Conservation (phyloP, 192 early-diverging fungal species). For the Coemansia sp. region DNA sequence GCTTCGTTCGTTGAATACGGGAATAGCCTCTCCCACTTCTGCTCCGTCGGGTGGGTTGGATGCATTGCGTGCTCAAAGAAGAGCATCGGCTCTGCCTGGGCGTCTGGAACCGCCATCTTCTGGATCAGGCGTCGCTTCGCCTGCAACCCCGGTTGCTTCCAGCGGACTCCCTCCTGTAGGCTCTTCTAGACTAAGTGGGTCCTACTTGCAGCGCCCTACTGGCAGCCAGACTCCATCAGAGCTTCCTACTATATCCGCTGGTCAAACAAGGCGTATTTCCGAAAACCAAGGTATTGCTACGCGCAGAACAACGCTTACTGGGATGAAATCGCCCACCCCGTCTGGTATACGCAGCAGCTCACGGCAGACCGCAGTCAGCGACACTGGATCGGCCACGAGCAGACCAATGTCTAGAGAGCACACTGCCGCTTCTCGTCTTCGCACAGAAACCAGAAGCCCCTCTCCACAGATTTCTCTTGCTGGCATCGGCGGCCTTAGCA, state of each 20-base stretch:
- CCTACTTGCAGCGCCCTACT: constrained; percentile 8
- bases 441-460: constrained; percentile 12
- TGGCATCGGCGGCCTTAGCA: too few species aligned
- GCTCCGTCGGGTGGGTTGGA: constrained; percentile 10
- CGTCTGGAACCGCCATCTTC: constrained; percentile 12
- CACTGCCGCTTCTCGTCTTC: not conserved
- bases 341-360: constrained; percentile 26
- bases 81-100: constrained; percentile 25
- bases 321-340: constrained; percentile 14
- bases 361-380: constrained; percentile 23
- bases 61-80: constrained; percentile 21
- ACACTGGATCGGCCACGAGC: constrained; percentile 16
- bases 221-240: constrained; percentile 5
- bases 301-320: constrained; percentile 30
- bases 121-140: constrained; percentile 2
- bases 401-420: constrained; percentile 29
- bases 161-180: constrained; percentile 17
- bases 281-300: constrained; percentile 7
- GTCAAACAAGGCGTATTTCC: constrained; percentile 5
- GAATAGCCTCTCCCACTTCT: not conserved
- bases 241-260: not conserved
- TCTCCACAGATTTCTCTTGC: not conserved
- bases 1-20: constrained; percentile 7
- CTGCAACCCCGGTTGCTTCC: constrained; percentile 7
- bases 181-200: constrained; percentile 14